Evolutionary conservation across 768 basidiomycete genomes (phyloP).

Genomic region (Mycena latifolia): DNA sequence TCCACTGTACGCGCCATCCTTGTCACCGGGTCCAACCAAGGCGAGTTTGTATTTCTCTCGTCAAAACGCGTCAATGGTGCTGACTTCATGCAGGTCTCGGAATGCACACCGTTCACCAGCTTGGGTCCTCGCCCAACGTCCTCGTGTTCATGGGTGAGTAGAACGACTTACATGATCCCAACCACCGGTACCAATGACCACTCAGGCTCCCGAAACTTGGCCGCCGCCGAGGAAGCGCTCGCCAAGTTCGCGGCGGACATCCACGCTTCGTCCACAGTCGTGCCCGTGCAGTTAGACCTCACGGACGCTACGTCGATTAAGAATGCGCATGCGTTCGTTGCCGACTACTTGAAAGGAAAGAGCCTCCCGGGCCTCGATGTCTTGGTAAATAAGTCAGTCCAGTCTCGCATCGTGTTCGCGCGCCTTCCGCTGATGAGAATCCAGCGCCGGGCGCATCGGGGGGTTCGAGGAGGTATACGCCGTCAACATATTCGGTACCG

Average conservation of each 20-base stretch:
- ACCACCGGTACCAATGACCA: no score
- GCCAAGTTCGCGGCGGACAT: constrained; percentile 22
- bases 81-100: no score
- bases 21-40: constrained; percentile 21
- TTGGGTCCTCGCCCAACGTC: background rate
- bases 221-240: constrained; percentile 15
- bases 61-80: no score
- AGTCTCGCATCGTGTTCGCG: background rate
- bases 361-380: constrained; percentile 18
- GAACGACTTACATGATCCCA: no score
- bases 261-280: constrained; percentile 21
- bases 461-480: background rate
- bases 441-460: constrained; percentile 6
- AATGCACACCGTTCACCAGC: constrained; percentile 26
- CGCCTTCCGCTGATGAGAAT: no score
- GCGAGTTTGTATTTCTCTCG: no score
- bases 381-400: constrained; percentile 19
- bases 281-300: constrained; percentile 28
- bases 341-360: background rate
- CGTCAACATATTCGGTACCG: constrained; percentile 30
- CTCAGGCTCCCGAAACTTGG: constrained; percentile 27
- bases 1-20: constrained; percentile 1
- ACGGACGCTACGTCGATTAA: constrained; percentile 20
- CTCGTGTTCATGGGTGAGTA: constrained; percentile 25
- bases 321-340: constrained; percentile 6